Evolutionary conservation across 192 early-diverging fungal genomes (phyloP), one percentile per base, ranked within the genome.

Genomic region (Radiomyces spectabilis): DNA sequence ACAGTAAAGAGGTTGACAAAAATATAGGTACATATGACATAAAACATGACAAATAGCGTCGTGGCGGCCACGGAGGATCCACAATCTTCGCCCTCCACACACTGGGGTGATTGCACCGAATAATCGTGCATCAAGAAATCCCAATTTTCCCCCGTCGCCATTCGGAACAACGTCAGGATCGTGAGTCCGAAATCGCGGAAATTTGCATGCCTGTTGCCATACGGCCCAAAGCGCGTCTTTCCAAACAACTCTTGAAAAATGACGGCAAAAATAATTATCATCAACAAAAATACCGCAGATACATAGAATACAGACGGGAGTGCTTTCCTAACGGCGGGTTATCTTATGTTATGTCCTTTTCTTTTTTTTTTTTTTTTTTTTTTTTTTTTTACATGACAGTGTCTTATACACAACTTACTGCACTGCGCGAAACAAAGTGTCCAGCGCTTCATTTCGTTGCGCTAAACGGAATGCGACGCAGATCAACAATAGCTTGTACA

Each of bases 111-210:
- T 9, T 2, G 13, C 3, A 44, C 40, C 16, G 53, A 13, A 56
- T 51, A 63, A 32, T 63, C 61, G 27, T 49, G 53, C 46, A 63
- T 49, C 10, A 63, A 56, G 21, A 49, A 49, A 16, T 63, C 48
- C 61, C 61, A 63, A 31, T 63, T 55, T 56, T 63, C 61, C 13
- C 61, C 61, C 12, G 61, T 63, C 2, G 61, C 51, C 18, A 56
- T 63, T 51, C 61, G 34, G 18, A 63, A 63, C 18, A 63, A 25
- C 13, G 53, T 55, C 22, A 45, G 38, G 9, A 63, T 22, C 2
- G 46, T 34, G 16, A 38, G 42, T 26, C 16, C 31, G 0, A 63
- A 1, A 5, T 26, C 10, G 33, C 61, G 31, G 39, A 63, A 63
- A 30, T 63, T 55, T 5, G 46, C 53, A 27, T 63, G 53, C 5